These are phyloP conservation scores for Thielaviopsis ethacetica DNA, from an alignment of 2,329 filamentous ascomycete species.

Conservation along the genomic window DNA sequence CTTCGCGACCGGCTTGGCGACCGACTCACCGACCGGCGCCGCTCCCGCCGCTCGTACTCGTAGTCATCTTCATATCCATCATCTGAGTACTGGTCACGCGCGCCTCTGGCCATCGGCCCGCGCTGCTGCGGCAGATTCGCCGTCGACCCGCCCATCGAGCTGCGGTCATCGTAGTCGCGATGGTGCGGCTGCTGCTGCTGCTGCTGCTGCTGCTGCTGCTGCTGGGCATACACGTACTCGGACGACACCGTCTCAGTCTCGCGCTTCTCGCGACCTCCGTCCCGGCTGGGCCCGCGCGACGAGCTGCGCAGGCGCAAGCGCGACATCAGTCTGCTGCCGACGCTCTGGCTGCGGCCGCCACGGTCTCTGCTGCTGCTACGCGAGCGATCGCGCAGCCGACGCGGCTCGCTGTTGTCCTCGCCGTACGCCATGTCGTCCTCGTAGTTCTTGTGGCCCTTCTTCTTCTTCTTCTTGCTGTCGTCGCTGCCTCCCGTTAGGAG, in stretches of 20 bases:
- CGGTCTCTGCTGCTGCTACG: constrained; percentile 31
- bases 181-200: constrained; percentile 37
- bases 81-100: neutral
- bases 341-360: constrained; percentile 28
- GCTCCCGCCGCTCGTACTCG: constrained; percentile 24
- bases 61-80: constrained; percentile 5
- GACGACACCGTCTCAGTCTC: neutral
- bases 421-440: constrained; percentile 10
- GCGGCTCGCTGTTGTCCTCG: constrained; percentile 31
- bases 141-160: constrained; percentile 21
- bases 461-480: neutral
- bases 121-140: constrained; percentile 14
- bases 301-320: constrained; percentile 21
- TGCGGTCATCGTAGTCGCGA: neutral
- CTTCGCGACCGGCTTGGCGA: constrained; percentile 23
- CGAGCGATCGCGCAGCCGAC: constrained; percentile 23
- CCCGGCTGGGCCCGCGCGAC: constrained; percentile 23
- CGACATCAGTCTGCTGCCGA: neutral
- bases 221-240: constrained; percentile 18
- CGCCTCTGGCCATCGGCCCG: neutral
- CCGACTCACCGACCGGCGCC: constrained; percentile 26
- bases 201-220: constrained; percentile 38
- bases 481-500: constrained; percentile 22
- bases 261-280: constrained; percentile 16
- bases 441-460: neutral